Conservation (phyloP, 768 basidiomycete species). For the Tricholoma terreum region DNA sequence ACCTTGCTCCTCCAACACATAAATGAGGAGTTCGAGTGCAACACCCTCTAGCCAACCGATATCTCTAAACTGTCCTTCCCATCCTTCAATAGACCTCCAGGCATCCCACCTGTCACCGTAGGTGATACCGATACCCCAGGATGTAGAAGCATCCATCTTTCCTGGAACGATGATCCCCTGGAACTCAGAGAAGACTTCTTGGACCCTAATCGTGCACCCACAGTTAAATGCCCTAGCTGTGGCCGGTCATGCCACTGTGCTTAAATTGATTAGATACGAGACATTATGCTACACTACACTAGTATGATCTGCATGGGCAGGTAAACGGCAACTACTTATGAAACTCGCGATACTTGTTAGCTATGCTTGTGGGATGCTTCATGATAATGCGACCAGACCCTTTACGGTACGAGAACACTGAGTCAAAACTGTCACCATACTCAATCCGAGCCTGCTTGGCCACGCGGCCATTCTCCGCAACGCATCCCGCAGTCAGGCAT, state of each 20-base stretch:
- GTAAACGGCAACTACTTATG: too few species aligned
- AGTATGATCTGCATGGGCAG: neutral
- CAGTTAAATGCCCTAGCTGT: neutral
- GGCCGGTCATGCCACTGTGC: too few species aligned
- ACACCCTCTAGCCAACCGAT: conserved; percentile 26
- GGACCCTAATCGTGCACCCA: neutral
- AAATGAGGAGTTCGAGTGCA: conserved; percentile 21
- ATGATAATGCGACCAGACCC: neutral
- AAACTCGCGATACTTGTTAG: neutral
- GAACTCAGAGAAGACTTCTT: neutral
- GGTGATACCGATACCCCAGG: conserved; percentile 1
- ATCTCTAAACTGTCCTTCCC: conserved; percentile 14
- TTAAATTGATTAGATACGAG: neutral
- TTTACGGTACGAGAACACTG: too few species aligned
- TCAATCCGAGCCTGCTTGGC: neutral
- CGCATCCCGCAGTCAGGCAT: too few species aligned
- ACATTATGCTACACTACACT: neutral
- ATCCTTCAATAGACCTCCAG: conserved; percentile 10
- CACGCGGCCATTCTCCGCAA: neutral
- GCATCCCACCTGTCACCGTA: conserved; percentile 18
- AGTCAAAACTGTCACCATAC: neutral
- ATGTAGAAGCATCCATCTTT: conserved; percentile 3
- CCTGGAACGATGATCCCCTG: neutral
- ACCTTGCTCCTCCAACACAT: conserved; percentile 7
- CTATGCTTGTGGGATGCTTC: neutral